Evolutionary conservation across 257 asterid species (phyloP).

Genomic region (Dorcoceras hygrometricum): DNA sequence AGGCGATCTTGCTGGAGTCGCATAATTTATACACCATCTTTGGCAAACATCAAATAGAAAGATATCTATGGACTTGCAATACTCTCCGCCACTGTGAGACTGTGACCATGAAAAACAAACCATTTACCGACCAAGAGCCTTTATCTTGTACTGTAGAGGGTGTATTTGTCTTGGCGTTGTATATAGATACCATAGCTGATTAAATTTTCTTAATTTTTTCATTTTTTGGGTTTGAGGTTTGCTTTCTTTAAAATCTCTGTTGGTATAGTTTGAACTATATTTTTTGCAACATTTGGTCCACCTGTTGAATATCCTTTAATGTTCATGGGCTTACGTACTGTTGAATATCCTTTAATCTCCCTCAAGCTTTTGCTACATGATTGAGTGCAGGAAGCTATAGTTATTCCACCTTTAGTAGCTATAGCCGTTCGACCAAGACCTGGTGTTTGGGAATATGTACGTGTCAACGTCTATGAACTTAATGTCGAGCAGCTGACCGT

Average conservation of each 20-base stretch:
- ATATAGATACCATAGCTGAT: neutral
- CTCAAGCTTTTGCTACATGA: slow-evolving; percentile 12
- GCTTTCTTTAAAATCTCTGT: neutral
- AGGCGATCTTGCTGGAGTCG: too few relatives aligned
- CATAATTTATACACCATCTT: too few relatives aligned
- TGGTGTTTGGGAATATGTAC: slow-evolving; percentile 97
- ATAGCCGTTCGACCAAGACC: slow-evolving; percentile 96
- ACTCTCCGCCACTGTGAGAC: neutral
- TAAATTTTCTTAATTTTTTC: neutral
- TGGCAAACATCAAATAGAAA: neutral
- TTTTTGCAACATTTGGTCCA: neutral
- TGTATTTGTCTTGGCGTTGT: neutral
- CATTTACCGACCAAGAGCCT: slow-evolving; percentile 60
- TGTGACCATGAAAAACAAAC: neutral
- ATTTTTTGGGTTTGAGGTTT: neutral
- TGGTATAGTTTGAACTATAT: neutral
- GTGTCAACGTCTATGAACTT: slow-evolving; percentile 83
- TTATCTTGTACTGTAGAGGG: slow-evolving; percentile 17
- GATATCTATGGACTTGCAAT: too few relatives aligned
- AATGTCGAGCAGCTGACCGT: slow-evolving; percentile 82
- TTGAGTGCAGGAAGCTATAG: slow-evolving; percentile 81
- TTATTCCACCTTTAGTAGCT: slow-evolving; percentile 94
- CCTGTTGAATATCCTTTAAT: neutral
- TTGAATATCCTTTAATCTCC: slow-evolving; percentile 2
- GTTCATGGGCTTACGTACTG: neutral